A percentile compares a stretch with the other conserved stretches of the same genome.
Evolutionary conservation across 306 rosid genomes (phyloP).

Genomic region (Vicia villosa): DNA sequence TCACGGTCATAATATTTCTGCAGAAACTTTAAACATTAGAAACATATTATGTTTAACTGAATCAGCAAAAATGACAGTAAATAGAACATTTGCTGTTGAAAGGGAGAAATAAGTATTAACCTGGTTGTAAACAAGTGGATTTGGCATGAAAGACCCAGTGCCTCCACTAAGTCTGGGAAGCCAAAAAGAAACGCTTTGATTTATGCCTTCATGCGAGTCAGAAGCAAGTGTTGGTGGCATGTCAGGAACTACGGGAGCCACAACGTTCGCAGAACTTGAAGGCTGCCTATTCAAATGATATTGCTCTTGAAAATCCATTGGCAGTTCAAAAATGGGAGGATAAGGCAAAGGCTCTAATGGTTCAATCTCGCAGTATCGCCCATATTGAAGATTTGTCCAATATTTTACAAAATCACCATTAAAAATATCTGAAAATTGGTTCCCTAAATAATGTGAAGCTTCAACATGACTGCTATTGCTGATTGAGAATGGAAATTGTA

Average conservation of each 20-base stretch:
- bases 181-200: conserved; percentile 45
- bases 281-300: conserved; percentile 53
- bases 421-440: conserved; percentile 52
- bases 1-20: conserved; percentile 50
- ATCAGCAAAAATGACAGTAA: background rate
- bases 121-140: conserved; percentile 44
- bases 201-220: conserved; percentile 25
- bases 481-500: conserved; percentile 58
- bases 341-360: conserved; percentile 23
- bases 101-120: conserved; percentile 21
- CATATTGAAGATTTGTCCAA: conserved; percentile 61
- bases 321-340: conserved; percentile 42
- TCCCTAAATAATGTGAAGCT: conserved; percentile 39
- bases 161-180: conserved; percentile 65
- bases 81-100: background rate
- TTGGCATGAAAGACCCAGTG: conserved; percentile 78
- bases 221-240: conserved; percentile 27
- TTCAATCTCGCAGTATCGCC: conserved; percentile 50
- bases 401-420: conserved; percentile 56
- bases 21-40: conserved; percentile 29
- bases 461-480: conserved; percentile 38
- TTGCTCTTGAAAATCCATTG: conserved; percentile 49
- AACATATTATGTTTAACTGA: background rate
- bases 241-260: conserved; percentile 47
- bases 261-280: conserved; percentile 39